phyloP scores from a whole-genome alignment of 169 alveolate species.

The Plasmodium gonderi region DNA sequence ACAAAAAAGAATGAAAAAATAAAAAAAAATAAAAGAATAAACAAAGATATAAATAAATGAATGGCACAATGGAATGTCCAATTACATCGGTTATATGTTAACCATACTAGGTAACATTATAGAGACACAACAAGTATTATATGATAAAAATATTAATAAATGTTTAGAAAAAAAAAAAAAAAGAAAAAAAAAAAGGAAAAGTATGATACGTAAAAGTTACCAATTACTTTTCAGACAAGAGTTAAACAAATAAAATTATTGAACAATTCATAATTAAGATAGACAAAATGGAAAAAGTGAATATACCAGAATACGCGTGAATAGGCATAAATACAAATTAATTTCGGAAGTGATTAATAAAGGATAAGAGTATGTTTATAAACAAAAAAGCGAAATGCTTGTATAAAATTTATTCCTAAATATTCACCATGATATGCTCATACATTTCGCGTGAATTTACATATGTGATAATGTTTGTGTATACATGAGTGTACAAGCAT shows the following conservation, averaged over 20 bases:
- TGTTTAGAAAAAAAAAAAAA: constrained; percentile 19
- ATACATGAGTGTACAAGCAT: background rate
- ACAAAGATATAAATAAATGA: background rate
- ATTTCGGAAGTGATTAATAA: background rate
- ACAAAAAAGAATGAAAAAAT: background rate
- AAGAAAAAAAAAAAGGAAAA: background rate
- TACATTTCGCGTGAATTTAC: background rate
- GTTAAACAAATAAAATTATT: background rate
- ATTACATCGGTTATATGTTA: background rate
- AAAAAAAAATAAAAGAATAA: background rate
- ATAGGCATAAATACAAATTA: background rate
- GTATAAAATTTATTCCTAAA: background rate
- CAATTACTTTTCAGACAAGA: background rate
- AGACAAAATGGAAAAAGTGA: background rate
- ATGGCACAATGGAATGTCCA: background rate
- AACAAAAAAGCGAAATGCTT: background rate
- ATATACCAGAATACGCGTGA: background rate
- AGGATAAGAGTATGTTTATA: background rate
- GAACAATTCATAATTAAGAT: constrained; percentile 27
- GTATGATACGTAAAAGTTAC: background rate
- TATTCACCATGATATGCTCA: background rate
- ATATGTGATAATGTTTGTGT: background rate
- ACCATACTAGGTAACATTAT: background rate
- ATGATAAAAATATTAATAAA: background rate
- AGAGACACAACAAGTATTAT: background rate